Conservation (phyloP, 805 yeast genomes). For the Wickerhamiella qilinensis region DNA sequence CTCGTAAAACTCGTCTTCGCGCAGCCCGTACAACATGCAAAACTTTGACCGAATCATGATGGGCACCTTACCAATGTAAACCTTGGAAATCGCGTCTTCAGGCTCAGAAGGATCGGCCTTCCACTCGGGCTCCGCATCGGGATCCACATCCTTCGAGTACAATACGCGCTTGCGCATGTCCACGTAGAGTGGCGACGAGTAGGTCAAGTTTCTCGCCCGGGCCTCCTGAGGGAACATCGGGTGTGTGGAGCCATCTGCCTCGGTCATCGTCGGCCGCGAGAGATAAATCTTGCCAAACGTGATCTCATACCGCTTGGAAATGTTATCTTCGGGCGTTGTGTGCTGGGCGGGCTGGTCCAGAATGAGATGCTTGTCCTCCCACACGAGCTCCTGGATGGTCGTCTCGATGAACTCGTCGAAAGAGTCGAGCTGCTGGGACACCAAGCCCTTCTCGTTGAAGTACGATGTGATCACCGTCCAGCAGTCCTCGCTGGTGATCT, state of each 20-base stretch:
- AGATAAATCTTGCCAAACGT: conserved; percentile 95
- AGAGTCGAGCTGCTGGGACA: conserved; percentile 94
- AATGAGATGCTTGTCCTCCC: conserved; percentile 88
- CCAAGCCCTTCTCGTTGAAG: conserved; percentile 91
- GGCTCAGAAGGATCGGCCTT: conserved; percentile 39
- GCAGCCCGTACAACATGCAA: conserved; percentile 78
- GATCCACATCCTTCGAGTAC: conserved; percentile 15
- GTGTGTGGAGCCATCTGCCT: conserved; percentile 99
- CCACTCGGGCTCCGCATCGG: conserved; percentile 38
- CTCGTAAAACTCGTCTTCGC: conserved; percentile 86
- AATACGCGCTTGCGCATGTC: conserved; percentile 87
- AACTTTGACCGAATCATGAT: conserved; percentile 94
- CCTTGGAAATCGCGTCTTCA: conserved; percentile 62
- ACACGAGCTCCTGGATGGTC: conserved; percentile 88
- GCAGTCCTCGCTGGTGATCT: conserved; percentile 94
- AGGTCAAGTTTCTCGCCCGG: conserved; percentile 85
- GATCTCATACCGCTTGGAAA: conserved; percentile 85
- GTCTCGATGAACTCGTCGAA: conserved; percentile 96
- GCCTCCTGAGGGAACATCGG: conserved; percentile 98
- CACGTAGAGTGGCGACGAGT: conserved; percentile 89
- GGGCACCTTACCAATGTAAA: conserved; percentile 92
- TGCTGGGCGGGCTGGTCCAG: conserved; percentile 98
- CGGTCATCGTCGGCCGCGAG: conserved; percentile 95
- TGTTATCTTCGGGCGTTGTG: conserved; percentile 74
- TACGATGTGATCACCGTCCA: conserved; percentile 97